Evolutionary conservation across 352 stramenopile species (phyloP), one percentile per base, ranked within the genome.

Genomic region (Phytophthora aleatoria): DNA sequence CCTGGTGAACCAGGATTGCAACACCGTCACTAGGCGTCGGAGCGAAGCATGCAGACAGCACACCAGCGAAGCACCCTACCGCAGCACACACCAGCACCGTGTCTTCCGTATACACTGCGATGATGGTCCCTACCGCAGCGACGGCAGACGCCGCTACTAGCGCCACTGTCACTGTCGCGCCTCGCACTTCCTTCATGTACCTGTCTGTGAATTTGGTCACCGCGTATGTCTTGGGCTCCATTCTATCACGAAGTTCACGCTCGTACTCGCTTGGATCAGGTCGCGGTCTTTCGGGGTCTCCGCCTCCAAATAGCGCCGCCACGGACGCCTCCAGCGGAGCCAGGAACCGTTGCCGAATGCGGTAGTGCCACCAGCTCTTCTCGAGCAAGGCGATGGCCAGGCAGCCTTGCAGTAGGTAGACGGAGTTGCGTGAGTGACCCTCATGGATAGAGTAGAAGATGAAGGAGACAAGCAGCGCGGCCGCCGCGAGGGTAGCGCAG

Each of bases 361-460:
- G 79, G 47, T 84, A 87, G 47, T 79, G 70, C 79, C 80, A 88
- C 77, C 79, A 89, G 57, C 69, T 82, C 43, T 82, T 73, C 65
- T 91, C 63, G 36, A 84, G 70, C 15, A 65, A 63, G 1, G 53
- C 77, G 11, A 89, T 50, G 24, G 71, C 73, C 15, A 86, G 68
- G 43, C 77, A 81, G 8, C 71, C 53, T 10, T 72, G 70, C 5
- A 90, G 53, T n/a, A 89, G 56, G 30, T 63, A 75, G 20, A 69
- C 62, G 15, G 56, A 69, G 30, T 54, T 42, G 42, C 74, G 76
- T 2, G 68, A 59, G 28, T 74, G 64, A 12, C 64, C 69, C 1
- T 67, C 39, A 20, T 79, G 51, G 15, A 87, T 74, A n/a, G 76
- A 69, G 26, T 67, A 71, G 66, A 90, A 57, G 31, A 84, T 63